These are phyloP conservation scores for Parafenestella ontariensis DNA, from an alignment of 2,329 filamentous ascomycete species.

Conservation along the genomic window DNA sequence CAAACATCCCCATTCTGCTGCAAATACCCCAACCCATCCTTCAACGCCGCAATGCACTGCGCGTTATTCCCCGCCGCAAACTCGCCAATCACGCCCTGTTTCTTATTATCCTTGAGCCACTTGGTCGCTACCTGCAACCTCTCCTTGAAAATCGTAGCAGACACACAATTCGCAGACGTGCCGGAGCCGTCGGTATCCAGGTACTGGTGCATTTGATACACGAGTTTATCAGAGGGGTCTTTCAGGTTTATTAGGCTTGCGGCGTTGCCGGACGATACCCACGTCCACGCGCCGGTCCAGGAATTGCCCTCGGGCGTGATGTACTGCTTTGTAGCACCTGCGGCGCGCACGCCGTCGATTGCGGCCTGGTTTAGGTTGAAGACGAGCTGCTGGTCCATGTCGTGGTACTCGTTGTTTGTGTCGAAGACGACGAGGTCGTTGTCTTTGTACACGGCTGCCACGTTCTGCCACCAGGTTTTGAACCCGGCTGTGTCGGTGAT, in stretches of 20 bases:
- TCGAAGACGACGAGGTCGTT: conserved; percentile 56
- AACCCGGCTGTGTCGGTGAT: conserved; percentile 53
- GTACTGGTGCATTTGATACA: conserved; percentile 70
- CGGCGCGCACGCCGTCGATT: conserved; percentile 55
- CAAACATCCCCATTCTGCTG: conserved; percentile 60
- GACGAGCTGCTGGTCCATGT: conserved; percentile 54
- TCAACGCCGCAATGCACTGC: conserved; percentile 58
- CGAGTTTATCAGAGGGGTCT: conserved; percentile 61
- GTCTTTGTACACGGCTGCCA: conserved; percentile 49
- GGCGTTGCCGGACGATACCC: conserved; percentile 57
- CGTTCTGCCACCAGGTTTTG: conserved; percentile 53
- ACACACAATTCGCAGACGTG: conserved; percentile 59
- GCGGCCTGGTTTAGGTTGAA: conserved; percentile 57
- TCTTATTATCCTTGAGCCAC: conserved; percentile 62
- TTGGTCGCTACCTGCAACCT: conserved; percentile 59
- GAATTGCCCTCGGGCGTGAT: conserved; percentile 67
- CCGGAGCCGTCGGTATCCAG: conserved; percentile 64
- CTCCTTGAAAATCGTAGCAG: conserved; percentile 61
- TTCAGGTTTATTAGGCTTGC: conserved; percentile 56
- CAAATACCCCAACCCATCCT: conserved; percentile 59
- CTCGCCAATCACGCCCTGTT: conserved; percentile 62
- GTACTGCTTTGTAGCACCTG: conserved; percentile 59
- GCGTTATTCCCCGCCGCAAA: conserved; percentile 61
- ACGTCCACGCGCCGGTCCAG: conserved; percentile 57
- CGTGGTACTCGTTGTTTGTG: conserved; percentile 57